These are phyloP conservation scores for Coemansia biformis DNA, from an alignment of 192 early-diverging fungal genomes.

Conservation along the genomic window DNA sequence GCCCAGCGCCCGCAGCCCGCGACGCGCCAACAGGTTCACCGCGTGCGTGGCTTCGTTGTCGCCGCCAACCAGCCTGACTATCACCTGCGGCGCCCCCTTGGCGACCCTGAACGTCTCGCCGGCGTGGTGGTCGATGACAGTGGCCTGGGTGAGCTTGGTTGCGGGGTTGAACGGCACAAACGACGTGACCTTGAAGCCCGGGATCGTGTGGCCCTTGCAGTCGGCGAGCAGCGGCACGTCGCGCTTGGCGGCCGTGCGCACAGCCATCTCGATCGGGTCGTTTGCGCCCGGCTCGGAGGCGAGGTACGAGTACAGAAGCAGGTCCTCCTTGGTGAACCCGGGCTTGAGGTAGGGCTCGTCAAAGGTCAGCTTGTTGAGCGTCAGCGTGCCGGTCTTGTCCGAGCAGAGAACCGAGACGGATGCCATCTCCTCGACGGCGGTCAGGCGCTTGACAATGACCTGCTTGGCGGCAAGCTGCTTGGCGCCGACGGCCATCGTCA, in stretches of 20 bases:
- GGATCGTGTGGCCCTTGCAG: slow-evolving; percentile 65
- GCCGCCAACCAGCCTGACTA: slow-evolving; percentile 74
- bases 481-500: slow-evolving; percentile 93
- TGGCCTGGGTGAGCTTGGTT: slow-evolving; percentile 89
- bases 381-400: slow-evolving; percentile 87
- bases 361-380: slow-evolving; percentile 85
- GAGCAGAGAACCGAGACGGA: slow-evolving; percentile 81
- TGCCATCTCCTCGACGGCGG: slow-evolving; percentile 90
- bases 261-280: slow-evolving; percentile 84
- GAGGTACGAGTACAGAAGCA: slow-evolving; percentile 73
- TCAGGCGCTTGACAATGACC: slow-evolving; percentile 89
- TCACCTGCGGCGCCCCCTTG: slow-evolving; percentile 94
- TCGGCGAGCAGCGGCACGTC: slow-evolving; percentile 66
- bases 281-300: slow-evolving; percentile 83
- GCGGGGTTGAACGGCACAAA: slow-evolving; percentile 93
- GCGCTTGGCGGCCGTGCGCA: slow-evolving; percentile 74
- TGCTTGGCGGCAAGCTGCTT: slow-evolving; percentile 79
- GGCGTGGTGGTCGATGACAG: slow-evolving; percentile 66
- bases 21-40: slow-evolving; percentile 76
- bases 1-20: slow-evolving; percentile 90
- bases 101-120: slow-evolving; percentile 77
- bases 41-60: slow-evolving; percentile 77
- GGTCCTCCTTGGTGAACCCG: slow-evolving; percentile 66
- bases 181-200: slow-evolving; percentile 85
- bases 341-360: slow-evolving; percentile 73